Percentiles rank a stretch among this genome's conserved stretches.
Conservation (phyloP, 441 rosid species). For the Gossypium lobatum region DNA sequence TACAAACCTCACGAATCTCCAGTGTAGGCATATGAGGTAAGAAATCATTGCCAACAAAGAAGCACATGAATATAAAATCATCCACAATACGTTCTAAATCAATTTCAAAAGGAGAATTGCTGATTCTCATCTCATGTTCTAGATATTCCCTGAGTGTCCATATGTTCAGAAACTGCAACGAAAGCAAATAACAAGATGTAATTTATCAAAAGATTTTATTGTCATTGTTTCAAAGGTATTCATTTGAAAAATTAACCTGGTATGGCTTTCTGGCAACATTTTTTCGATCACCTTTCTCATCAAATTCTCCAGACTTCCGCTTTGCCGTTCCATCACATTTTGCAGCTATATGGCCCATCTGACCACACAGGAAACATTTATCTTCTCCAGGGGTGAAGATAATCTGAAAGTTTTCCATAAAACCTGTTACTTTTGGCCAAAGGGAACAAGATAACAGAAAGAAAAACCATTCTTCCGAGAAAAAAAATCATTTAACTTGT, state of each 20-base stretch:
- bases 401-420: slow-evolving; percentile 38
- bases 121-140: slow-evolving; percentile 70
- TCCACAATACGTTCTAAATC: slow-evolving; percentile 85
- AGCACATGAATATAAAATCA: slow-evolving; percentile 98
- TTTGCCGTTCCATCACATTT: slow-evolving; percentile 84
- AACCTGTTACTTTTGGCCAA: not conserved
- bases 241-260: slow-evolving; percentile 47
- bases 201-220: not conserved
- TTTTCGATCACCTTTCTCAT: slow-evolving; percentile 72
- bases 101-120: slow-evolving; percentile 44
- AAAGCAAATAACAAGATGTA: slow-evolving; percentile 3
- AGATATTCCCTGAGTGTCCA: slow-evolving; percentile 95
- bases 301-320: slow-evolving; percentile 84
- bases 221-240: not conserved
- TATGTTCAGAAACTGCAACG: slow-evolving; percentile 72
- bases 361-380: slow-evolving; percentile 95
- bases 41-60: slow-evolving; percentile 98
- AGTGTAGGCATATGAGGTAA: slow-evolving; percentile 98
- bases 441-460: not conserved
- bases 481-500: not conserved
- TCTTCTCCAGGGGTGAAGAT: slow-evolving; percentile 91
- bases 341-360: slow-evolving; percentile 87
- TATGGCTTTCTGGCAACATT: slow-evolving; percentile 72
- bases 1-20: slow-evolving; percentile 95
- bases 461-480: not conserved